These are phyloP conservation scores for Phlegmacium glaucopus DNA, from an alignment of 768 basidiomycete genomes.

Conservation along the genomic window DNA sequence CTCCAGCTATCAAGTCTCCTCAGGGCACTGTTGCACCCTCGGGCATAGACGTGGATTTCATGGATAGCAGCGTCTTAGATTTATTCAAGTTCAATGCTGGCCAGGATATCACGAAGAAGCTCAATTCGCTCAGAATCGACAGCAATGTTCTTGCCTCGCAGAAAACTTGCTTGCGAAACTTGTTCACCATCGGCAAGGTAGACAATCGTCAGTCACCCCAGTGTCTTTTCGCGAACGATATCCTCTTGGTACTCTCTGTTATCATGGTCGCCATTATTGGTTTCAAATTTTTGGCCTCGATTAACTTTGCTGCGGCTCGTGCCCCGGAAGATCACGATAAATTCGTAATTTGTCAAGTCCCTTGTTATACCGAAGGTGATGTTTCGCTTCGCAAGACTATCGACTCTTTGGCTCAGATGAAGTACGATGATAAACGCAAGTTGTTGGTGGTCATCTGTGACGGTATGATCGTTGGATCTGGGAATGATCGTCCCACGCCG, in stretches of 20 bases:
- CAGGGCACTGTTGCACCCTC: slow-evolving; percentile 41
- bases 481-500: slow-evolving; percentile 95
- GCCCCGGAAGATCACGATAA: slow-evolving; percentile 96
- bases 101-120: slow-evolving; percentile 72
- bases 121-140: slow-evolving; percentile 64
- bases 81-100: slow-evolving; percentile 79
- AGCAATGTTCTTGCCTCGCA: slow-evolving; percentile 61
- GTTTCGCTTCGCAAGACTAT: slow-evolving; percentile 82
- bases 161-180: slow-evolving; percentile 85
- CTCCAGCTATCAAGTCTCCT: slow-evolving; percentile 54
- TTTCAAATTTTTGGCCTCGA: slow-evolving; percentile 92
- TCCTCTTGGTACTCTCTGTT: slow-evolving; percentile 83
- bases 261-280: slow-evolving; percentile 95
- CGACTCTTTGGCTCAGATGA: slow-evolving; percentile 89
- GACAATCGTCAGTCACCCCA: slow-evolving; percentile 91
- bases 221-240: slow-evolving; percentile 88
- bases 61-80: slow-evolving; percentile 63
- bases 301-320: slow-evolving; percentile 76
- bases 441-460: slow-evolving; percentile 92
- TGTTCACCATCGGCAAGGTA: slow-evolving; percentile 88
- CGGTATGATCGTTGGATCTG: slow-evolving; percentile 96
- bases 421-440: slow-evolving; percentile 98
- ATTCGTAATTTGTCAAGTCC: slow-evolving; percentile 96
- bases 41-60: slow-evolving; percentile 54
- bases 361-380: slow-evolving; percentile 98